Base-by-base conservation (phyloP, 371 early-diverging fungal genomes). In the Zopfochytrium polystomum region DNA sequence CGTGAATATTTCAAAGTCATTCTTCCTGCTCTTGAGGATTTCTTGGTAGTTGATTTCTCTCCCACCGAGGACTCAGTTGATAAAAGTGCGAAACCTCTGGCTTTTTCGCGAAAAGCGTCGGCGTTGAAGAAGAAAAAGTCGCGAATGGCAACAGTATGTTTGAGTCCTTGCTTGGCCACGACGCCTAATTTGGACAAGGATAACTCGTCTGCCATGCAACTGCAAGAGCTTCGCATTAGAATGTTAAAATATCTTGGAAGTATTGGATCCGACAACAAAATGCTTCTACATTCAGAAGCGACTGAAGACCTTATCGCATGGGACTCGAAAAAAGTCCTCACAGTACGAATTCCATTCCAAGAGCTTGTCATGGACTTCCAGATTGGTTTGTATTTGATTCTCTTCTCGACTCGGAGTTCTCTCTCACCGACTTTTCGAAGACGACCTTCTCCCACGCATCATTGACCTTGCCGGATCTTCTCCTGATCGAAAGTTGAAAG, bases 401-500 rank as follows among this genome's bases (percentile, higher is more conserved):
- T 38, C 2, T 45, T 58, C 38, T 44, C 1, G 2, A 35, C 34
- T 58, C 26, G 4, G 31, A 9, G n/a, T 26, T n/a, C n/a, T n/a
- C n/a, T n/a, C n/a, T n/a, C n/a, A 11, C 32, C 26, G 27, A 25
- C 23, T 11, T 42, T 38, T 35, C 32, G 3, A 67, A 83, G 91
- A 88, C 61, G 87, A 89, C 42, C 71, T 88, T 34, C 68, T 91
- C 1, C 90, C 91, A 5, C 78, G 88, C 1, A 82, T 91, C 20
- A 78, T 87, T 29, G 85, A 88, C 25, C 68, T 90, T 13, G 87
- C 90, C 0, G 89, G 89, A 63, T 77, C 75, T 31, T 87, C 90
- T 0, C 81, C 88, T 1, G 85, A 89, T 45, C 71, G 91, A 30
- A 79, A 87, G 63, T 80, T 84, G 44, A 90, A 90, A 59, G 79